Conservation (phyloP, 2,329 filamentous ascomycete genomes). For the Colletotrichum camelliae region DNA sequence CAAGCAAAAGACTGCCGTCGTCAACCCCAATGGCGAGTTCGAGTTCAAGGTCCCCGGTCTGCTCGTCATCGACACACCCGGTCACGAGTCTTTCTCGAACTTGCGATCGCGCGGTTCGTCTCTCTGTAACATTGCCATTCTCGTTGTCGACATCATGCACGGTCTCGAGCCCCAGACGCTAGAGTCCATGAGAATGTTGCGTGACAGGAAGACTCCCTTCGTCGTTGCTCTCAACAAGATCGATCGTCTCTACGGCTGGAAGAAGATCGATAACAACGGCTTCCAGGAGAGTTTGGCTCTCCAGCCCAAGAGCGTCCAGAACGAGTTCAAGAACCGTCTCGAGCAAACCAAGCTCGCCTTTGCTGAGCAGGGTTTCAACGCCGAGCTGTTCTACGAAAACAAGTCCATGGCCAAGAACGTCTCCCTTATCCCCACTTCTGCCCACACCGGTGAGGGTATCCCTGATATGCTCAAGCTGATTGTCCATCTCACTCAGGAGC, state of each 20-base stretch:
- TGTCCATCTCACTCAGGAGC: constrained; percentile 89
- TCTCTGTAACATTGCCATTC: constrained; percentile 98
- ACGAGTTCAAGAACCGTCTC: constrained; percentile 90
- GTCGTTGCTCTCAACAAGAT: constrained; percentile 99
- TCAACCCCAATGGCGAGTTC: constrained; percentile 89
- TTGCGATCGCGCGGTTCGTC: constrained; percentile 95
- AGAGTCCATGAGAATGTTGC: constrained; percentile 93
- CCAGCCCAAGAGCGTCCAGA: constrained; percentile 91
- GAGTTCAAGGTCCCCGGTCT: constrained; percentile 98
- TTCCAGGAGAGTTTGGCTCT: constrained; percentile 91
- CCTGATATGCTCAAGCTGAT: constrained; percentile 98
- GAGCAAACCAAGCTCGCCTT: constrained; percentile 93
- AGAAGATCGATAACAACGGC: constrained; percentile 97
- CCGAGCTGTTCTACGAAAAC: constrained; percentile 96
- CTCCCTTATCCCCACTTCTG: constrained; percentile 96
- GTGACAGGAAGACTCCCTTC: constrained; percentile 95
- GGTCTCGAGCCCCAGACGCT: constrained; percentile 96
- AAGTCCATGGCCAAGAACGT: constrained; percentile 95
- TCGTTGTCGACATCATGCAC: constrained; percentile 99
- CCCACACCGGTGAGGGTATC: constrained; percentile 98
- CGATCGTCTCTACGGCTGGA: constrained; percentile 98
- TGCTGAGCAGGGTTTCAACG: constrained; percentile 96
- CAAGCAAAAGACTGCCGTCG: constrained; percentile 87
- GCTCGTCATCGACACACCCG: constrained; percentile 95
- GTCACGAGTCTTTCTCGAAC: constrained; percentile 99